These are phyloP conservation scores for Monosporascus cannonballus DNA, from an alignment of 2,329 filamentous ascomycete genomes.

Conservation along the genomic window DNA sequence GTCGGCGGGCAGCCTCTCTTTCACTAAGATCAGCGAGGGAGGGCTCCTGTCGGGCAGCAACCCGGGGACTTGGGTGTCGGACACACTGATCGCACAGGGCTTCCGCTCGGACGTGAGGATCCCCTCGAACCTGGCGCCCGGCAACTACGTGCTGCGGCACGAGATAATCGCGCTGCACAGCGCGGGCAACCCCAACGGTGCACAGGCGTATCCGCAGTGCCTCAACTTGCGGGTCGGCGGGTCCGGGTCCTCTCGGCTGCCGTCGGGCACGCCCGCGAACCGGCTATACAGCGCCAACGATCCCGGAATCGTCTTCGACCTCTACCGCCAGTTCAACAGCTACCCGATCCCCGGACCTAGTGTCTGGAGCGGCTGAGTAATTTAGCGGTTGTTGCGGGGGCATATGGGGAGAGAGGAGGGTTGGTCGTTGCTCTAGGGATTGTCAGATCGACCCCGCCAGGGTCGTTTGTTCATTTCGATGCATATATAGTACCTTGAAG, in stretches of 20 bases:
- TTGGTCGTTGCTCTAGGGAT: too few species aligned
- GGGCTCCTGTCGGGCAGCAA: constrained; percentile 20
- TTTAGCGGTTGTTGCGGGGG: too few species aligned
- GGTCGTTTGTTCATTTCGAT: too few species aligned
- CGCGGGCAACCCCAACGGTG: constrained; percentile 33
- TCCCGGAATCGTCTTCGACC: constrained; percentile 48
- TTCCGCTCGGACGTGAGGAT: constrained; percentile 38
- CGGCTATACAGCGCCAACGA: constrained; percentile 47
- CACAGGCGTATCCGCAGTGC: constrained; percentile 46
- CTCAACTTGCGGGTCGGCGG: constrained; percentile 51
- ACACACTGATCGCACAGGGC: constrained; percentile 39
- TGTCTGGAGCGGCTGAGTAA: not conserved
- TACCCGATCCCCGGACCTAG: constrained; percentile 21
- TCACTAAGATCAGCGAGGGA: constrained; percentile 22
- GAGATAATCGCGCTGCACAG: constrained; percentile 45
- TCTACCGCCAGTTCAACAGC: constrained; percentile 34
- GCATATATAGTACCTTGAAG: too few species aligned
- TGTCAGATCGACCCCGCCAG: too few species aligned
- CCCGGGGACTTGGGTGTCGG: constrained; percentile 28
- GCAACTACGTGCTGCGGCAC: constrained; percentile 44
- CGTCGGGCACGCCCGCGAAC: constrained; percentile 42
- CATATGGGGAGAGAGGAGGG: too few species aligned
- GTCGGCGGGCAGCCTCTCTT: constrained; percentile 20
- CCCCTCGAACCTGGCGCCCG: constrained; percentile 33
- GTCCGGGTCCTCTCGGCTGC: constrained; percentile 36